phyloP scores from a whole-genome alignment of 345 rosid species.

The Eucalyptus erythrocorys region DNA sequence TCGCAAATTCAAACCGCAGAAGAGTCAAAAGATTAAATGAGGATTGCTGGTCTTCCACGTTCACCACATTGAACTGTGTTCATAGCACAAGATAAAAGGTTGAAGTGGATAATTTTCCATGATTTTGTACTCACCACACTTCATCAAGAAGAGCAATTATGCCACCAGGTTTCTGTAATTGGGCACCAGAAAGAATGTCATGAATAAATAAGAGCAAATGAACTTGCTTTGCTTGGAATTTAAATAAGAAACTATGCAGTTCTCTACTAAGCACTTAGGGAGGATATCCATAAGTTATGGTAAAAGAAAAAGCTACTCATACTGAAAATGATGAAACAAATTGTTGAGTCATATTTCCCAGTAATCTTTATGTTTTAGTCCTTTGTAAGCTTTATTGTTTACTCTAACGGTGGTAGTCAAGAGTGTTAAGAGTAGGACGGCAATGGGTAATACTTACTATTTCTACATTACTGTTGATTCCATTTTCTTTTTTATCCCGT shows the following conservation, averaged over 20 bases:
- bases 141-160: conserved; percentile 97
- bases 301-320: neutral
- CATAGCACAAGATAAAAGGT: neutral
- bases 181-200: neutral
- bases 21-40: neutral
- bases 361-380: neutral
- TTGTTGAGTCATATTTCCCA: neutral
- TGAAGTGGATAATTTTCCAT: neutral
- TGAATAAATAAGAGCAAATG: neutral
- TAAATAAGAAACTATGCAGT: neutral
- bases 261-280: neutral
- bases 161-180: conserved; percentile 94
- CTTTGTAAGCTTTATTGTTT: neutral
- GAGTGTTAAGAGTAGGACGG: neutral
- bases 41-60: neutral
- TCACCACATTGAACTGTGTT: neutral
- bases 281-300: neutral
- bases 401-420: neutral
- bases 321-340: neutral
- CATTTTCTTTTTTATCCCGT: neutral
- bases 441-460: neutral
- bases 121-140: conserved; percentile 67
- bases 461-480: neutral
- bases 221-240: neutral
- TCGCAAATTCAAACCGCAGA: neutral